Evolutionary conservation across 2,329 filamentous ascomycete genomes (phyloP).

Genomic region (Fusarium pseudocircinatum): DNA sequence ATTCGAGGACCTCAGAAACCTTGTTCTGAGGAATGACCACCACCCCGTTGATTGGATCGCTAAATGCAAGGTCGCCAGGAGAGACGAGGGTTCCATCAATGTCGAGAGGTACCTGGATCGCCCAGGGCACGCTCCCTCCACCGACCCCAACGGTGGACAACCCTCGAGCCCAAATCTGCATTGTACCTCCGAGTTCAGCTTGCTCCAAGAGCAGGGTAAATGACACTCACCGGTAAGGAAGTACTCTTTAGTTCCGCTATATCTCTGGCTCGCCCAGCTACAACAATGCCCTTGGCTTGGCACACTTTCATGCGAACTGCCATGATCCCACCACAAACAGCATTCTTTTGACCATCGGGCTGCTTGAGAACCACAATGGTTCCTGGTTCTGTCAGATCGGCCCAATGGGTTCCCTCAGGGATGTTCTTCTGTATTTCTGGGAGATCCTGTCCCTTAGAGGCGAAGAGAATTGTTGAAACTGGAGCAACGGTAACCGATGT

Average conservation of each 20-base stretch:
- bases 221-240: slow-evolving; percentile 62
- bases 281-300: slow-evolving; percentile 69
- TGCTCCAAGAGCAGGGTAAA: slow-evolving; percentile 9
- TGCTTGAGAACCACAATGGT: slow-evolving; percentile 75
- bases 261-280: slow-evolving; percentile 75
- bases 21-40: slow-evolving; percentile 72
- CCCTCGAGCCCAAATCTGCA: slow-evolving; percentile 64
- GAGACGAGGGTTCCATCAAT: slow-evolving; percentile 55
- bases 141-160: slow-evolving; percentile 68
- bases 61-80: slow-evolving; percentile 74
- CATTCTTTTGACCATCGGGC: slow-evolving; percentile 71
- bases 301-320: slow-evolving; percentile 73
- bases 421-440: slow-evolving; percentile 57
- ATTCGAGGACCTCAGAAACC: slow-evolving; percentile 66
- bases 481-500: slow-evolving; percentile 56
- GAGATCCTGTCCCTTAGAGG: slow-evolving; percentile 60
- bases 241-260: slow-evolving; percentile 66
- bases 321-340: slow-evolving; percentile 81
- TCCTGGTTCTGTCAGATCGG: slow-evolving; percentile 67
- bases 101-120: slow-evolving; percentile 56
- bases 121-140: slow-evolving; percentile 65
- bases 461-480: slow-evolving; percentile 71
- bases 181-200: slow-evolving; percentile 29
- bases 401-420: slow-evolving; percentile 71
- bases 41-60: slow-evolving; percentile 74